Evolutionary conservation across 352 stramenopile species (phyloP).

Genomic region (Phytophthora kernoviae): DNA sequence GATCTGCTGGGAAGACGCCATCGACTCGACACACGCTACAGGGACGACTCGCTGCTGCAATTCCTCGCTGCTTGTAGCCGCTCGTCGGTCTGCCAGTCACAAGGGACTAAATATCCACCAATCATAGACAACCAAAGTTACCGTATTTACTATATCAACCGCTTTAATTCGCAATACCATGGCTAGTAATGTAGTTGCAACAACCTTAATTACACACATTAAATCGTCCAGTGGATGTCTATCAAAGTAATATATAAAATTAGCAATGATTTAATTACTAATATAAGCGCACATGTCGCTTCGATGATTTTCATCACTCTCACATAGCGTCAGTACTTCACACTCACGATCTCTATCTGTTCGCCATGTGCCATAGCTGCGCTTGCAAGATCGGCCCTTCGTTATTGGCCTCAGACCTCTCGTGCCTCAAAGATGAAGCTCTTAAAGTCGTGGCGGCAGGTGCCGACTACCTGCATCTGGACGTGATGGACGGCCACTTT

Average conservation of each 20-base stretch:
- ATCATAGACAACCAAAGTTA: too few relatives aligned
- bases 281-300: too few relatives aligned
- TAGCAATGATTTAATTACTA: too few relatives aligned
- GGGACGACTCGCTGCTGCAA: slow-evolving; percentile 4
- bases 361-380: slow-evolving; percentile 88
- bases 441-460: slow-evolving; percentile 89
- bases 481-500: slow-evolving; percentile 99
- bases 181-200: too few relatives aligned
- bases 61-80: slow-evolving; percentile 25
- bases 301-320: too few relatives aligned
- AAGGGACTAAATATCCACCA: not conserved
- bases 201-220: too few relatives aligned
- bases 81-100: slow-evolving; percentile 19
- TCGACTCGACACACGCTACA: slow-evolving; percentile 24
- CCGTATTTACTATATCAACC: not conserved
- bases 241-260: too few relatives aligned
- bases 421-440: slow-evolving; percentile 91
- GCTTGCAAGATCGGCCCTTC: slow-evolving; percentile 92
- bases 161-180: not conserved
- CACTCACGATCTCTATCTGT: too few relatives aligned
- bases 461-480: slow-evolving; percentile 96
- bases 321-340: too few relatives aligned
- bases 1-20: slow-evolving; percentile 65
- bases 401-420: slow-evolving; percentile 94
- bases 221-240: too few relatives aligned